A percentile compares a stretch with the other conserved stretches of the same genome.
phyloP scores from a whole-genome alignment of 2,329 filamentous ascomycete genomes.

The Endothia cerciana region DNA sequence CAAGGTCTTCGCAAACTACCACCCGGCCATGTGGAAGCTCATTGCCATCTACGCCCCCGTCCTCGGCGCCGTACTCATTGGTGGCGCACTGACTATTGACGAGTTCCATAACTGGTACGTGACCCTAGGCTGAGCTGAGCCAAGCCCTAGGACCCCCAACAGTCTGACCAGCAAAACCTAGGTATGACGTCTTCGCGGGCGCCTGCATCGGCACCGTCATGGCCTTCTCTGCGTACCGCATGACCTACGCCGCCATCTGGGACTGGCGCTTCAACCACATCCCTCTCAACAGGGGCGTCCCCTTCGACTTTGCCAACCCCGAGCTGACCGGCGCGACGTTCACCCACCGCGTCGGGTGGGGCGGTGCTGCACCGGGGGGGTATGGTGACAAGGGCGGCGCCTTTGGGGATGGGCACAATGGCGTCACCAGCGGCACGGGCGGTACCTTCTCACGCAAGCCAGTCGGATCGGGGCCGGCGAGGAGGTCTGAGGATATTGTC shows the following conservation, averaged over 20 bases:
- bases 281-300: constrained; percentile 52
- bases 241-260: constrained; percentile 70
- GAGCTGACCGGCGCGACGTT: constrained; percentile 34
- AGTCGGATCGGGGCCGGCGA: constrained; percentile 4
- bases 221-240: constrained; percentile 66
- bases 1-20: constrained; percentile 74
- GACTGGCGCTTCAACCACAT: constrained; percentile 72
- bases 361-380: background rate
- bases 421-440: constrained; percentile 3
- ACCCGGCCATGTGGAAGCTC: constrained; percentile 75
- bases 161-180: no score
- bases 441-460: constrained; percentile 26
- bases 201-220: constrained; percentile 64
- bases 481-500: constrained; percentile 21
- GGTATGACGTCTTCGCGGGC: constrained; percentile 64
- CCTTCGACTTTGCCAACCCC: constrained; percentile 38
- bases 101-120: constrained; percentile 75
- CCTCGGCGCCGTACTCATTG: constrained; percentile 69
- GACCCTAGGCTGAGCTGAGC: no score
- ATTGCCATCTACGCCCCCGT: constrained; percentile 67
- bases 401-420: background rate
- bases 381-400: constrained; percentile 7
- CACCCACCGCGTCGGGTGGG: constrained; percentile 36
- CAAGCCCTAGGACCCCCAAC: no score
- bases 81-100: constrained; percentile 71